Evolutionary conservation across 371 early-diverging fungal species (phyloP), one percentile per base, ranked within the genome.

Genomic region (Rhizopus arrhizus): DNA sequence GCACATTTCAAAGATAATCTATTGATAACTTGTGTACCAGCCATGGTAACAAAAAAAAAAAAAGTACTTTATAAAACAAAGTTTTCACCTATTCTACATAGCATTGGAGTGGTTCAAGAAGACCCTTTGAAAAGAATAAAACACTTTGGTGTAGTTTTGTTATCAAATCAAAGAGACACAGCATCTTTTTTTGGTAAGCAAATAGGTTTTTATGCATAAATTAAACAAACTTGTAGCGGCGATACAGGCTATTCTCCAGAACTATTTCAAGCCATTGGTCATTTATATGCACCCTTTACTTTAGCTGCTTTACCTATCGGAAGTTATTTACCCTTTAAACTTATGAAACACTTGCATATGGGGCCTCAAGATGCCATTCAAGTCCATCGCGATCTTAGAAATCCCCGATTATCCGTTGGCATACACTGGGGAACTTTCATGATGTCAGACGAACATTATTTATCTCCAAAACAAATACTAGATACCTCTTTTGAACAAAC

Each of bases 401-500:
- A 65, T 16, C 73, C 74, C 3, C 68, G 65, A 3, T 28, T 77
- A 52, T 80, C 84, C 0, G 65, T 85, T 6, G 87, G 87, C 28
- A 83, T 86, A 31, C 87, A 85, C 58, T 86, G 87, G 87, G 80
- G 74, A 5, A 80, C 80, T 6, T 80, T 80, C 34, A 75, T 77
- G 75, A 80, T 92, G 80, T 87, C 89, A 11, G 83, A 83, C 59
- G 91, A 91, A 66, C 78, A 82, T 56, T 82, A 85, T 57, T 57
- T 83, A 57, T 89, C 87, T 46, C 90, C 91, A 43, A 85, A 85
- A 5, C 50, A 68, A 33, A 60, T 76, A 32, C 60, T 87, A 43
- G 70, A 60, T 11, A 49, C 33, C 15, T 78, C 65, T 16, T 66
- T 42, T 8, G 55, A 57, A 33, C 15, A 50, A 40, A 34, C 40